phyloP scores from a whole-genome alignment of 2,329 filamentous ascomycete species.

The Aspergillus oerlinghausenensis region DNA sequence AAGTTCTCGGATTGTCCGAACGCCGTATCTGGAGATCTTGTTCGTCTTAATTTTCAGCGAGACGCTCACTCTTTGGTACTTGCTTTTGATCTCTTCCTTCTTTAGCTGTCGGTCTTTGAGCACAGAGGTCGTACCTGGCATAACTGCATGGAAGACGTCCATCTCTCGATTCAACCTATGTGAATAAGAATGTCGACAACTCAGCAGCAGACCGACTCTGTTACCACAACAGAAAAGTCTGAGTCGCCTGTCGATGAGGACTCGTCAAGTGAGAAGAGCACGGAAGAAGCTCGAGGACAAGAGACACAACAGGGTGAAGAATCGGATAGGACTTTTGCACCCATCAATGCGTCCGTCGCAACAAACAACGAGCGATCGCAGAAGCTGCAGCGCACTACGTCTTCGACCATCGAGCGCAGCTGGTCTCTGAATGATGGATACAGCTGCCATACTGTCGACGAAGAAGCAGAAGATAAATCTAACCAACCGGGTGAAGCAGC shows the following conservation, averaged over 20 bases:
- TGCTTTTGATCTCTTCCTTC: background rate
- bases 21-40: background rate
- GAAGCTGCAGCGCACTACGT: slow-evolving; percentile 18
- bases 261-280: slow-evolving; percentile 8
- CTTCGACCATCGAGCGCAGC: slow-evolving; percentile 27
- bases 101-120: background rate
- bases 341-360: slow-evolving; percentile 16
- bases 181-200: slow-evolving; percentile 6
- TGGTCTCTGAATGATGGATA: slow-evolving; percentile 36
- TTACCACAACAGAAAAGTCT: slow-evolving; percentile 1
- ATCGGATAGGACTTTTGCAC: slow-evolving; percentile 15
- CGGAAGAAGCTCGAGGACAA: slow-evolving; percentile 1
- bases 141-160: background rate
- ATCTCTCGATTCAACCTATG: background rate
- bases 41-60: background rate
- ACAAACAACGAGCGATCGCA: slow-evolving; percentile 16
- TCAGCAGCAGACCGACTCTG: slow-evolving; percentile 3
- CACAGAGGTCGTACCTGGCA: background rate
- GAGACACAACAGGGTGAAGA: slow-evolving; percentile 8
- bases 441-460: slow-evolving; percentile 21
- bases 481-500: slow-evolving; percentile 16
- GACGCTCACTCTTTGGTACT: background rate
- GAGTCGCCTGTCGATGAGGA: slow-evolving; percentile 4
- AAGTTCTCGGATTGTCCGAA: background rate
- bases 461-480: slow-evolving; percentile 17